A percentile compares a stretch with the other conserved stretches of the same genome.
phyloP scores from a whole-genome alignment of 169 alveolate genomes.

The Hepatocystis sp. region DNA sequence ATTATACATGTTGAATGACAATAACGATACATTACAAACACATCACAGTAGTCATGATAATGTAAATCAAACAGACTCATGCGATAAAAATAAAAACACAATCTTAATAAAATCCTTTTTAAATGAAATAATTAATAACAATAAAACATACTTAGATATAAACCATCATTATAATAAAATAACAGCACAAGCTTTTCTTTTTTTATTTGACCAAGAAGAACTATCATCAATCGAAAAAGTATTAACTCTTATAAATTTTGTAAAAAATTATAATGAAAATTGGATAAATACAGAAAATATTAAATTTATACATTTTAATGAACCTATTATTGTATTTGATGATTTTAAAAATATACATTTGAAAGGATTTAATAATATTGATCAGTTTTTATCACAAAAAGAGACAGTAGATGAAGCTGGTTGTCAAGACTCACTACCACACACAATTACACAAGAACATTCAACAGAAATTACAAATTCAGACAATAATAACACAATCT shows the following conservation, averaged over 20 bases:
- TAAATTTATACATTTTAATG: conserved; percentile 26
- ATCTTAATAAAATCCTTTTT: conserved; percentile 12
- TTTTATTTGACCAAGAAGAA: conserved; percentile 41
- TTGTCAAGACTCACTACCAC: neutral
- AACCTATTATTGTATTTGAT: conserved; percentile 58
- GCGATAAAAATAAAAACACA: conserved; percentile 11
- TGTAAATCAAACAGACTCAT: too few species aligned
- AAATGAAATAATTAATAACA: conserved; percentile 51
- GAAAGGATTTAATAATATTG: conserved; percentile 9
- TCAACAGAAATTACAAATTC: neutral
- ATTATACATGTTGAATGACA: too few species aligned
- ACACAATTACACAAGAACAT: neutral
- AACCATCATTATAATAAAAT: conserved; percentile 39
- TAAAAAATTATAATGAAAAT: conserved; percentile 3
- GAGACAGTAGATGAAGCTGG: too few species aligned
- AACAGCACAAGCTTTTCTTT: conserved; percentile 48
- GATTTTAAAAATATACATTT: conserved; percentile 31
- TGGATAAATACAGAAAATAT: neutral
- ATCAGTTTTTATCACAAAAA: conserved; percentile 35
- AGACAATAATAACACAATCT: neutral
- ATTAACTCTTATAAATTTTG: conserved; percentile 7
- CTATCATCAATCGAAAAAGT: conserved; percentile 9
- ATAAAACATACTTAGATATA: conserved; percentile 47
- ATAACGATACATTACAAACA: too few species aligned
- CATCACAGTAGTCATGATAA: too few species aligned